Percentiles rank a stretch among this genome's conserved stretches.
Conservation (phyloP, 768 basidiomycete genomes). For the Tephrocybe rancida region DNA sequence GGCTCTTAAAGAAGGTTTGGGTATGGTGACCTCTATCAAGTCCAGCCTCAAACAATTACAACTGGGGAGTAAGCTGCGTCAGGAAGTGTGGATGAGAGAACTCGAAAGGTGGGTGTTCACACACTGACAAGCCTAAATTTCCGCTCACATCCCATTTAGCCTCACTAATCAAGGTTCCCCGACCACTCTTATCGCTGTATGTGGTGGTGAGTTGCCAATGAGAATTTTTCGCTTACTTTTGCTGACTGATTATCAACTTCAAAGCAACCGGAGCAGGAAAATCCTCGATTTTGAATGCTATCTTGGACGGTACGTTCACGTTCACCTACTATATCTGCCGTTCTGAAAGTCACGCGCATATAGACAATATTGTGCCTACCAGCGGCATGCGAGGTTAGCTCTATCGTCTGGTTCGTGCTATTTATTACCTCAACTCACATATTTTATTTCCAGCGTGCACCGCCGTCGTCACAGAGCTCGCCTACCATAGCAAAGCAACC, state of each 20-base stretch:
- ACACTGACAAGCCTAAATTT: neutral
- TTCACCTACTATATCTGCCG: neutral
- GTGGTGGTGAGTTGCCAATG: conserved; percentile 45
- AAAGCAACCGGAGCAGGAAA: conserved; percentile 66
- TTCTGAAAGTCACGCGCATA: conserved; percentile 2
- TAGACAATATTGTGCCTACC: conserved; percentile 64
- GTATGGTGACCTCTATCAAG: conserved; percentile 55
- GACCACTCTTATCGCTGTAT: conserved; percentile 64
- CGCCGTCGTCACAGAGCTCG: conserved; percentile 64
- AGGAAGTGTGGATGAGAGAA: conserved; percentile 62
- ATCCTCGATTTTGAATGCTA: conserved; percentile 61
- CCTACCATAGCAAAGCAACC: conserved; percentile 53
- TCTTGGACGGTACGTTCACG: conserved; percentile 51
- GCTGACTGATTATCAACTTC: neutral
- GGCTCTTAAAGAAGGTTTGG: conserved; percentile 50
- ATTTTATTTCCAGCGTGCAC: conserved; percentile 53
- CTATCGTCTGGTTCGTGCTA: neutral
- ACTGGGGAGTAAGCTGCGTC: conserved; percentile 55
- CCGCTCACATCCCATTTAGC: conserved; percentile 29
- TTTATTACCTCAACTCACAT: neutral
- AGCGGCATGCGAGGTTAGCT: conserved; percentile 62
- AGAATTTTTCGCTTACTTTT: neutral
- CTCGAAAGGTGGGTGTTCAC: conserved; percentile 42
- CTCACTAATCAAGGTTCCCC: conserved; percentile 52
- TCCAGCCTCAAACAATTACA: conserved; percentile 42